Evolutionary conservation across 441 rosid species (phyloP), one percentile per base, ranked within the genome.

Genomic region (Gossypium laxum): DNA sequence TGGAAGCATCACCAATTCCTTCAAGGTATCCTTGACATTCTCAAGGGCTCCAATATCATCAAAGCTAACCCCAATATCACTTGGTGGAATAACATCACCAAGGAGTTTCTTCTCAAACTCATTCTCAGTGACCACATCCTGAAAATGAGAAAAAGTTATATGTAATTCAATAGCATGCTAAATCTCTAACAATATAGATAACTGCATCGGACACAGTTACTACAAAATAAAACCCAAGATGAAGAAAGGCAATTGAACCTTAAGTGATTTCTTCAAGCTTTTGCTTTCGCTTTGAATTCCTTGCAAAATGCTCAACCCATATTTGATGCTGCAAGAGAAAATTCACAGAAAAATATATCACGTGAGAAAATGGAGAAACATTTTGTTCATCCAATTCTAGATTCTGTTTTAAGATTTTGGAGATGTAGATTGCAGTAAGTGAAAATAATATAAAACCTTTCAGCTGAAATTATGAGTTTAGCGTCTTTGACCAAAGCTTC

Each of bases 1-100:
- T 72, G 99, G 99, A 77, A 95, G 97, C 99, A 95, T 95, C 75
- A 95, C 99, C 83, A 95, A 75, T 85, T 95, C 98, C 87, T 89
- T 92, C 84, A 95, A 80, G 24, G 98, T 92, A 72, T 95, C 99
- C 84, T 95, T 95, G 74, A 95, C 98, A 82, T 85, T 91, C 79
- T 95, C 99, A 18, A 95, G 77, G 67, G 99, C 97, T 71, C 98
- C 99, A 72, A 95, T 95, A 74, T 95, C 98, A 76, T 89, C 92
- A 87, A 95, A 95, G 1, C 95, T 85, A 69, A 95, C 98, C 70
- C 98, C 98, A 75, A 92, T 92, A 63, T 95, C 98, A 69, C 81
- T 88, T 54, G 99, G 96, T 12, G 98, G 98, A 75, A 95, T 95
- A 75, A 95, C 99, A 85, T 95, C 99, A 1, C 82, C 87, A 57